Conservation (phyloP, 1,284 basidiomycete species). For the Heterobasidion annosum region DNA sequence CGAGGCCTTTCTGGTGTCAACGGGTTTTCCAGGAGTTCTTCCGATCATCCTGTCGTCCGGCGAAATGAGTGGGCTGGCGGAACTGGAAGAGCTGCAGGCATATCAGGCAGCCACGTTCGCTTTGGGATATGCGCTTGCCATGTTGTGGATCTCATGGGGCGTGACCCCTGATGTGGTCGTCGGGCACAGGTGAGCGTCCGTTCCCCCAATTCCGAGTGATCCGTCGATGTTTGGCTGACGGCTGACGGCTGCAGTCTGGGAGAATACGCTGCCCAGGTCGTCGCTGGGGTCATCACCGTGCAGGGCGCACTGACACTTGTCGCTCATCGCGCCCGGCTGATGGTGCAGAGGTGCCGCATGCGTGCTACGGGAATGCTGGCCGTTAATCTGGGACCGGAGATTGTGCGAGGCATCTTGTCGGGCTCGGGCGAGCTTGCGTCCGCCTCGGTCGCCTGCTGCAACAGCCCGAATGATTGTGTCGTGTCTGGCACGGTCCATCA, state of each 20-base stretch:
- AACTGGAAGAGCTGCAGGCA: constrained; percentile 29
- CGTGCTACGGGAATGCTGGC: constrained; percentile 51
- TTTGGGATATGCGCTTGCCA: constrained; percentile 50
- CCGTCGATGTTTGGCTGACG: not conserved
- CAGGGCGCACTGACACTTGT: constrained; percentile 50
- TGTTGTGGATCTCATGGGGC: constrained; percentile 61
- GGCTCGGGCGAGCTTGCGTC: constrained; percentile 22
- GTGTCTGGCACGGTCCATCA: constrained; percentile 41
- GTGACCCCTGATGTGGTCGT: constrained; percentile 44
- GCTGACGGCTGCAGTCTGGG: constrained; percentile 38
- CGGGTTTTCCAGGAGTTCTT: constrained; percentile 42
- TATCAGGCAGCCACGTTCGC: constrained; percentile 49
- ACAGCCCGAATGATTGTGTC: constrained; percentile 46
- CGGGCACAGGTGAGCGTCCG: constrained; percentile 52
- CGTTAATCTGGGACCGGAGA: constrained; percentile 28
- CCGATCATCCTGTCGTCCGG: constrained; percentile 28
- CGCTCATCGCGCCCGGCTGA: constrained; percentile 45
- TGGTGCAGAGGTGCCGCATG: constrained; percentile 35
- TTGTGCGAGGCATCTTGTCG: constrained; percentile 26
- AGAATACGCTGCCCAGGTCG: constrained; percentile 60
- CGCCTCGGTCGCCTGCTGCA: constrained; percentile 51
- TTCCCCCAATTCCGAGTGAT: not conserved
- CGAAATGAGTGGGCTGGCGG: constrained; percentile 12
- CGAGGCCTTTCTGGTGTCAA: constrained; percentile 34
- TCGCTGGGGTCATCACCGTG: constrained; percentile 44